Evolutionary conservation across 495 filamentous ascomycete genomes (phyloP), one percentile per base, ranked within the genome.

Genomic region (Podospora sp.): DNA sequence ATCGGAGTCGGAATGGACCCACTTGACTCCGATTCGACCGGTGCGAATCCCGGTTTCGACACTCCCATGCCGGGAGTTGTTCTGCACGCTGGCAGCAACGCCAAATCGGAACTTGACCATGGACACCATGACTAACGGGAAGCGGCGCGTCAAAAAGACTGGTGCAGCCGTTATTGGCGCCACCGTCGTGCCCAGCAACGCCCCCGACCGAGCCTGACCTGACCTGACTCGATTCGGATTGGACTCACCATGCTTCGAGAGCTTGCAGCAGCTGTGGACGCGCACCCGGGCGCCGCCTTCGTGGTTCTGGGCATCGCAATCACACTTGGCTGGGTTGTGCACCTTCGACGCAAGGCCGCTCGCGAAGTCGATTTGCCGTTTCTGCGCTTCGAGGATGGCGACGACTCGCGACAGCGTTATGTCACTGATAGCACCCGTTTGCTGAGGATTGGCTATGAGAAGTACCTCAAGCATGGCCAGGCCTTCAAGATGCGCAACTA

Each of bases 401-500:
- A 64, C 21, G 62, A 64, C 62, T 64, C 62, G 26, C 46, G 62
- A 4, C 62, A 64, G 50, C 46, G 62, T 22, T 64, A 64, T 11
- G 20, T 64, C 49, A 64, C 50, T 18, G 62, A 64, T n/a, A 64
- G 62, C 49, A 49, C 46, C 1, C 35, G 22, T 16, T 26, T 64
- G 24, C 33, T 64, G 22, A 64, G 29, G 27, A 36, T 64, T 35
- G 62, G 62, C 8, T 55, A 64, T 14, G 59, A 57, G 12, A 29
- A 25, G 59, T 62, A 67, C 33, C 60, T 63, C 33, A 63, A 51
- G 25, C 35, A 67, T 57, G 65, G 65, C 27, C 50, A 63, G 51
- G 51, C 65, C 21, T 67, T 67, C 21, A 29, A 40, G 33, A 62
- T 67, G 51, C 51, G 51, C 60, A 67, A 67, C 29, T 62, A 67